Base-by-base conservation (phyloP, 139 green algal species). In the Chlamydomonas sp. region DNA sequence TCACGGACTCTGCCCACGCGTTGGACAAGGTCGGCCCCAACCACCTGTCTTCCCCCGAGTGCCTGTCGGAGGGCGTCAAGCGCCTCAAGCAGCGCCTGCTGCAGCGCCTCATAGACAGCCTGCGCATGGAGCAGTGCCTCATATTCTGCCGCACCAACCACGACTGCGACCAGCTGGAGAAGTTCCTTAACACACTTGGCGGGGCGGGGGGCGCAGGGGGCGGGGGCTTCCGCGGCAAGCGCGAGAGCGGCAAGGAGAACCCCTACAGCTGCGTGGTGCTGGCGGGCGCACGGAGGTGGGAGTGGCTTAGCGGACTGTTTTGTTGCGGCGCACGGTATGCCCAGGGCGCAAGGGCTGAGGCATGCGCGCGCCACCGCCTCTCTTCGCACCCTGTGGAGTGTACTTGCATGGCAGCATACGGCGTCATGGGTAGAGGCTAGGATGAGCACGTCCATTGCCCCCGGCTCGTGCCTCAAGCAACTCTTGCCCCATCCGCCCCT, bases 101-200 rank as follows among this genome's bases (percentile, higher is more conserved):
- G 80, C 85, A 94, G 85, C 91, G 93, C 63, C 67, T 97, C 7
- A 96, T 97, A 82, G 79, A 90, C 63, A 64, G 49, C 0, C 61
- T 83, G 15, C 78, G 78, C 7, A 83, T 86, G 79, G 86, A 90
- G 31, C 86, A 90, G 81, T 59, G 16, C 18, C 83, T 87, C 72
- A 87, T 87, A 63, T 93, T 93, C 75, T 90, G 86, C 67, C 80
- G 95, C 60, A 97, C 95, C 78, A 98, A 97, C 79, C 92, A 94
- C 81, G 96, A 97, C 89, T 96, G 94, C 91, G 94, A 96, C 90
- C 95, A 97, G 80, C 87, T 98, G 76, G 95, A 98, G 87, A 81
- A 77, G 3, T 98, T 96, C 90, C 80, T 97, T 4, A 93, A 94
- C 80, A 60, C 85, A 5, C 79, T 95, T 73, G 90, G 88, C 74